Percentiles rank a stretch among this genome's conserved stretches.
These are phyloP conservation scores for Ogataea salicorniae DNA, from an alignment of 805 yeast species.

Conservation along the genomic window DNA sequence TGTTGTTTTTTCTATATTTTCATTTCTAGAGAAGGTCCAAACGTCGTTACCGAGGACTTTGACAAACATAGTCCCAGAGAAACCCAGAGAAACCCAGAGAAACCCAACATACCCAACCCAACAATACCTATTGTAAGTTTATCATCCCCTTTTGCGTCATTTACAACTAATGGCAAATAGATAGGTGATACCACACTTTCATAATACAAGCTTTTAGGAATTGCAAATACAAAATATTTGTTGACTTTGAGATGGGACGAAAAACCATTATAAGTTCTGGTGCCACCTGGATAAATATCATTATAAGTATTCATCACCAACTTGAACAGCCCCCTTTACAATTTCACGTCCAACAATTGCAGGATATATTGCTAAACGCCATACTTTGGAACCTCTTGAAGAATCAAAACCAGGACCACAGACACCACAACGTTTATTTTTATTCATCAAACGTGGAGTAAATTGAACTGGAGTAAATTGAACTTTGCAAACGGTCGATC, in stretches of 20 bases:
- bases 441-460: constrained; percentile 36
- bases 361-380: constrained; percentile 14
- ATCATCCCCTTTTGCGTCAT: too few relatives aligned
- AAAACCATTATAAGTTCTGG: constrained; percentile 43
- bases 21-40: too few relatives aligned
- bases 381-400: constrained; percentile 26
- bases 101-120: too few relatives aligned
- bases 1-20: constrained; percentile 49
- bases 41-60: too few relatives aligned
- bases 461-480: constrained; percentile 33
- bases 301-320: constrained; percentile 46
- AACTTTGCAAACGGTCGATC: constrained; percentile 28
- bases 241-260: too few relatives aligned
- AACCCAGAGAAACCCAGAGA: too few relatives aligned
- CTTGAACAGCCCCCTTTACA: constrained; percentile 28
- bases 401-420: constrained; percentile 50
- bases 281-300: constrained; percentile 39
- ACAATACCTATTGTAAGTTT: too few relatives aligned
- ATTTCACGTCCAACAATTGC: constrained; percentile 43
- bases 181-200: too few relatives aligned
- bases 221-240: too few relatives aligned
- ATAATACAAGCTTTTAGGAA: too few relatives aligned
- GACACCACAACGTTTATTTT: constrained; percentile 43
- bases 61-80: too few relatives aligned
- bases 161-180: too few relatives aligned